Base-by-base conservation (phyloP, 805 yeast species). In the Scheffersomyces stipitis region DNA sequence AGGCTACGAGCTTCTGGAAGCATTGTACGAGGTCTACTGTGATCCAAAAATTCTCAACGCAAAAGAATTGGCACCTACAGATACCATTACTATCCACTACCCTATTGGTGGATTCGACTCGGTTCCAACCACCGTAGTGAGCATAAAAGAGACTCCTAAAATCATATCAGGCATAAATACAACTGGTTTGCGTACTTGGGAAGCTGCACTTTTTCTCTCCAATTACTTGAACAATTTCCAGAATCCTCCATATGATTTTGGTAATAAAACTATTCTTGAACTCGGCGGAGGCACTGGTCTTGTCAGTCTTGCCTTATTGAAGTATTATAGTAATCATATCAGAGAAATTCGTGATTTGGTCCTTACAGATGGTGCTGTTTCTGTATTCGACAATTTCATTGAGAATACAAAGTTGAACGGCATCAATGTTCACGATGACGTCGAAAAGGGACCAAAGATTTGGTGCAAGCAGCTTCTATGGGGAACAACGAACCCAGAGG, bases 181-280 rank as follows among this genome's bases (percentile, higher is more conserved):
- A 1, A 91, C 97, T 0, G 97, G 97, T 0, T 62, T 80, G 37
- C 66, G 97, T 28, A 91, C 97, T 0, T 90, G 97, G 98, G 96
- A 88, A 53, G 97, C 96, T 2, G 84, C 96, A 0, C 47, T 86
- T 5, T 86, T 69, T 36, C 60, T 91, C 5, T 64, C 83, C 1
- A 71, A 79, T 26, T 83, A 64, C 47, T 46, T 86, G 12, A 44
- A 51, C 36, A 29, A 40, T 17, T 34, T 31, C n/a, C 13, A 29
- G 15, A 8, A 36, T 16, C 15, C 28, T 8, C 15, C 18, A 4
- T 26, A 37, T 3, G 27, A 48, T 3, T 49, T 63, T 13, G 41
- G 37, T 2, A 53, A 52, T n/a, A 51, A 52, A 23, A 53, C 52
- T 0, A 62, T 85, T 0, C 54, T 86, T 8, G 98, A 90, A 50